Evolutionary conservation across 768 basidiomycete species (phyloP).

Genomic region (Kwoniella bestiolae): DNA sequence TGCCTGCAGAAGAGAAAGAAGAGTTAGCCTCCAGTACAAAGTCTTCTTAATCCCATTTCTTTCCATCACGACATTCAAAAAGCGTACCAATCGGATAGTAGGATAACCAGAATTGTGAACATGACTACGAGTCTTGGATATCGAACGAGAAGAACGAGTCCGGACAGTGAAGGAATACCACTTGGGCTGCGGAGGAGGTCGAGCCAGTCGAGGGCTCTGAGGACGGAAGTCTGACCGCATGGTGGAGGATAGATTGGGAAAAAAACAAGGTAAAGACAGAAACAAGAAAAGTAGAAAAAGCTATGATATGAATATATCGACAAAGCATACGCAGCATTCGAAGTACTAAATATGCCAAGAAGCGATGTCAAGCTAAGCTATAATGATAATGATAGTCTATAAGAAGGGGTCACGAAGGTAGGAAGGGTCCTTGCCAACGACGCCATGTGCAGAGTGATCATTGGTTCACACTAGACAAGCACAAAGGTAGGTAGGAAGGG

Average conservation of each 20-base stretch:
- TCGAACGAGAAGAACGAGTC: slow-evolving; percentile 7
- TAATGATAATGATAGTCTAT: background rate
- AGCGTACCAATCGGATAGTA: slow-evolving; percentile 9
- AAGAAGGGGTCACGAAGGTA: background rate
- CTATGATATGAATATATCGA: background rate
- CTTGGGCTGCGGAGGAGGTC: slow-evolving; percentile 2
- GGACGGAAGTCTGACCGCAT: slow-evolving; percentile 18
- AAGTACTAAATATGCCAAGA: background rate
- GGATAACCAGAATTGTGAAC: background rate
- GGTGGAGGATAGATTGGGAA: background rate
- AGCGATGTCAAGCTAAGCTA: background rate
- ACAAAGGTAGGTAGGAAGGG: slow-evolving; percentile 13
- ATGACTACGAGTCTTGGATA: background rate
- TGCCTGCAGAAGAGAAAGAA: background rate
- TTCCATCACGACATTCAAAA: too few species aligned
- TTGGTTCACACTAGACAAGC: background rate
- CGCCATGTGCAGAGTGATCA: too few species aligned
- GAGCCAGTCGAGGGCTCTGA: slow-evolving; percentile 6
- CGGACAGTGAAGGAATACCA: slow-evolving; percentile 14
- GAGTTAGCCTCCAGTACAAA: background rate
- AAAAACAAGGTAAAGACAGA: background rate
- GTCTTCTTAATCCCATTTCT: background rate
- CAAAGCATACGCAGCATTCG: background rate
- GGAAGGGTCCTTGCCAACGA: slow-evolving; percentile 10
- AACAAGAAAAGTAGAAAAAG: background rate